phyloP scores from a whole-genome alignment of 805 yeast species.

The Alloascoidea hylecoeti region DNA sequence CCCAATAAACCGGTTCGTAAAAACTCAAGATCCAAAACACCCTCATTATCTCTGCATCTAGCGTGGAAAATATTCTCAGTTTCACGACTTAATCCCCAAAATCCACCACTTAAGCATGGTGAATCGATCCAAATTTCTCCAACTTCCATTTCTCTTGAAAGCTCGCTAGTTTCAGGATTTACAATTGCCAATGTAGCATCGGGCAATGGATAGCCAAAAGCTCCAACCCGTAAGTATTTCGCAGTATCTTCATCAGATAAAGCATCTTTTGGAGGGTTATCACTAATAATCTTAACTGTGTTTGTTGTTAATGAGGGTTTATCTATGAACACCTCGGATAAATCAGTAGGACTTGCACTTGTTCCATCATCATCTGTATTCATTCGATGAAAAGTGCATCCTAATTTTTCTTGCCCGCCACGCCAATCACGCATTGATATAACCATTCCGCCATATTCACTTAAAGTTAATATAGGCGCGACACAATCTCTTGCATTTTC shows the following conservation, averaged over 20 bases:
- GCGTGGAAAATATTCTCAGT: constrained; percentile 74
- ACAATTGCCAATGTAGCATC: constrained; percentile 91
- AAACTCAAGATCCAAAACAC: constrained; percentile 62
- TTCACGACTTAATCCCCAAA: constrained; percentile 57
- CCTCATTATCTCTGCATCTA: constrained; percentile 58
- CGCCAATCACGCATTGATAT: constrained; percentile 88
- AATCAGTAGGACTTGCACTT: constrained; percentile 22
- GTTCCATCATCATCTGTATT: constrained; percentile 24
- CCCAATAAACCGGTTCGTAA: constrained; percentile 87
- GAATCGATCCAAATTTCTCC: constrained; percentile 99
- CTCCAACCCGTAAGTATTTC: constrained; percentile 58
- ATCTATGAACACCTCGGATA: constrained; percentile 60
- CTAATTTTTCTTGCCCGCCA: constrained; percentile 51
- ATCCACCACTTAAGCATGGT: constrained; percentile 82
- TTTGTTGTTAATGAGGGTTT: constrained; percentile 62
- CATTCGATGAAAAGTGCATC: constrained; percentile 26
- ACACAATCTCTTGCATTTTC: constrained; percentile 58
- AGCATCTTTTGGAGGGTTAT: constrained; percentile 31
- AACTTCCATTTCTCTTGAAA: constrained; percentile 64
- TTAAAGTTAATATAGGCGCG: constrained; percentile 77
- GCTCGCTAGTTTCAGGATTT: constrained; percentile 75
- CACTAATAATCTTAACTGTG: constrained; percentile 51
- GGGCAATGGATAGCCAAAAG: constrained; percentile 90
- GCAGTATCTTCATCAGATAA: constrained; percentile 22
- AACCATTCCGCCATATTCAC: constrained; percentile 95